Percentiles rank a stretch among this genome's conserved stretches.
Evolutionary conservation across 2,329 filamentous ascomycete genomes (phyloP).

Genomic region (Cercospora beticola): DNA sequence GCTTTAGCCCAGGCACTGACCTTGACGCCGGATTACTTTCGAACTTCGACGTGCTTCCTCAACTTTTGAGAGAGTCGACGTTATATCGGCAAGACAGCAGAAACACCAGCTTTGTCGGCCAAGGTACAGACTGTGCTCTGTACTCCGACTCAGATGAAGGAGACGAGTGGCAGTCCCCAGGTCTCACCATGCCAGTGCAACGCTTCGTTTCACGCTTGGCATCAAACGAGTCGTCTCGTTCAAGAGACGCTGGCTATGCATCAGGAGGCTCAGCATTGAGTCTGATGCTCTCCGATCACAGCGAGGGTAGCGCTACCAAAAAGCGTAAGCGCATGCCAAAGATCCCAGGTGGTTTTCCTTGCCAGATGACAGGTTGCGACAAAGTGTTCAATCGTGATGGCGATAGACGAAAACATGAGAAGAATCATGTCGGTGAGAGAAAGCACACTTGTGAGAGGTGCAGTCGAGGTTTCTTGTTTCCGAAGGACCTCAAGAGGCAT

Average conservation of each 20-base stretch:
- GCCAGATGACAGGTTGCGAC: constrained; percentile 11
- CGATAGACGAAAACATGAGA: constrained; percentile 23
- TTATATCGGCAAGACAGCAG: not conserved
- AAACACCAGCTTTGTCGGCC: not conserved
- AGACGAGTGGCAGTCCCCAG: not conserved
- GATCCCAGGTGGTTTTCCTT: constrained; percentile 16
- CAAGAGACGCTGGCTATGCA: constrained; percentile 16
- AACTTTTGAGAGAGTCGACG: not conserved
- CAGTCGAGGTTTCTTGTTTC: constrained; percentile 18
- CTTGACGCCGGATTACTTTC: constrained; percentile 3
- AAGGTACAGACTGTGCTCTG: constrained; percentile 3
- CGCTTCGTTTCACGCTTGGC: constrained; percentile 1
- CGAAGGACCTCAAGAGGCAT: constrained; percentile 22
- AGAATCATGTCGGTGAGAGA: constrained; percentile 18
- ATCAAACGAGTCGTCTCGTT: constrained; percentile 13
- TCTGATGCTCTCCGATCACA: constrained; percentile 14
- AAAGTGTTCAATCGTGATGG: constrained; percentile 23
- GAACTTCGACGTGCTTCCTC: constrained; percentile 18
- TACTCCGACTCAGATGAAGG: constrained; percentile 9
- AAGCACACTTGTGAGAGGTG: constrained; percentile 18
- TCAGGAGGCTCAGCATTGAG: constrained; percentile 16
- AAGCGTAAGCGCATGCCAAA: constrained; percentile 22
- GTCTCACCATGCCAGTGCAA: constrained; percentile 7
- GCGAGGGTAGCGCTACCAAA: constrained; percentile 17
- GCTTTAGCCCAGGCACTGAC: constrained; percentile 13